A percentile compares a stretch with the other conserved stretches of the same genome.
Evolutionary conservation across 1,284 basidiomycete species (phyloP).

Genomic region (Neolentinus lepideus): DNA sequence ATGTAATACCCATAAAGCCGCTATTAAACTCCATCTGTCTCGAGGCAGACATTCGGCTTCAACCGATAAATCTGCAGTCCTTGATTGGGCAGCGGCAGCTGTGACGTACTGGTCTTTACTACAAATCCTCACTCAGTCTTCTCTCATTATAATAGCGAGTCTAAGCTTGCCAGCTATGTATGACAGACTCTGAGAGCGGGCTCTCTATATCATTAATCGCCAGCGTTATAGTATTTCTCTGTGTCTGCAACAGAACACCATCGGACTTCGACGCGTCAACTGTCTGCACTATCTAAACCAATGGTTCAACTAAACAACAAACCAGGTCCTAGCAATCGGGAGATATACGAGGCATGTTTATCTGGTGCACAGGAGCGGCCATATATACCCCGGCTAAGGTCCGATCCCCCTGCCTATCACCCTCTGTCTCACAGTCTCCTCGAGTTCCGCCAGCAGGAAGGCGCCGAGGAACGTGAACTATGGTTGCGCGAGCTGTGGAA

Average conservation of each 20-base stretch:
- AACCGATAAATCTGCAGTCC: background rate
- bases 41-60: too few species aligned
- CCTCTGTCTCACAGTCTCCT: constrained; percentile 41
- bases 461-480: constrained; percentile 48
- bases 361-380: constrained; percentile 47
- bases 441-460: constrained; percentile 61
- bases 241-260: background rate
- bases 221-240: background rate
- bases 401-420: constrained; percentile 36
- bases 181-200: constrained; percentile 3
- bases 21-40: too few species aligned
- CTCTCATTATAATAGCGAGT: background rate
- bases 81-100: background rate
- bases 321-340: constrained; percentile 24
- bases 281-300: constrained; percentile 1
- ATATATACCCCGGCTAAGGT: constrained; percentile 50
- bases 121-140: background rate
- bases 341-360: constrained; percentile 43
- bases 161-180: background rate
- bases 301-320: constrained; percentile 2
- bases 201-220: background rate
- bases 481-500: constrained; percentile 57
- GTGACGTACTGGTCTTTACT: background rate
- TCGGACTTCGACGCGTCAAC: constrained; percentile 6
- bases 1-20: too few species aligned